Percentiles rank a stretch among this genome's conserved stretches.
Conservation (phyloP, 495 filamentous ascomycete genomes). For the Aspergillus sclerotioniger region DNA sequence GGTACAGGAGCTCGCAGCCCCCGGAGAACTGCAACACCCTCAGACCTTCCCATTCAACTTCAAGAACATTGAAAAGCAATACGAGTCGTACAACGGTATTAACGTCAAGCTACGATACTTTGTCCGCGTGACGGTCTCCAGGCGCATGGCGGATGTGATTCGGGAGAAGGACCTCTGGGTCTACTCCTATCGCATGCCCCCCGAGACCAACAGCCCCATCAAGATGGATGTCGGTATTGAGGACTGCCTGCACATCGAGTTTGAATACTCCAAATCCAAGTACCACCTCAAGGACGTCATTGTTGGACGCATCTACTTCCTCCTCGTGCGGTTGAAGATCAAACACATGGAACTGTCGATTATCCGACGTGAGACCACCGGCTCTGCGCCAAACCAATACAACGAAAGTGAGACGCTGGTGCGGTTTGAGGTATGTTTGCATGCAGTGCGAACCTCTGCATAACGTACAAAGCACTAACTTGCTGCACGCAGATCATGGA, state of each 20-base stretch:
- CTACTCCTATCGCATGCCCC: constrained; percentile 96
- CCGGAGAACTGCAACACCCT: constrained; percentile 95
- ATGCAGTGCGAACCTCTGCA: not conserved
- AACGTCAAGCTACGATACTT: constrained; percentile 99
- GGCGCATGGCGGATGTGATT: constrained; percentile 95
- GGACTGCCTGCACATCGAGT: constrained; percentile 98
- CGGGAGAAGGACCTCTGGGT: constrained; percentile 99
- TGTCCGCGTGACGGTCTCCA: constrained; percentile 91
- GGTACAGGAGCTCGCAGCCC: constrained; percentile 91
- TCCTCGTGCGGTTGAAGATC: constrained; percentile 97
- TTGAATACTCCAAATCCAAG: constrained; percentile 98
- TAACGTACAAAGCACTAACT: constrained; percentile 18
- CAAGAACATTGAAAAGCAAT: constrained; percentile 99
- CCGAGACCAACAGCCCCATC: constrained; percentile 96
- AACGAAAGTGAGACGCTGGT: constrained; percentile 99
- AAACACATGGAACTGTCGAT: constrained; percentile 99
- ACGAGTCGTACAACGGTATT: constrained; percentile 99
- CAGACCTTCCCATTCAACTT: constrained; percentile 99
- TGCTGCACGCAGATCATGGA: constrained; percentile 80
- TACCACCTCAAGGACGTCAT: constrained; percentile 99
- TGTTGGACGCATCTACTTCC: constrained; percentile 97
- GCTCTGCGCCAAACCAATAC: constrained; percentile 99
- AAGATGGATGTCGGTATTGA: constrained; percentile 99
- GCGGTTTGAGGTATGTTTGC: constrained; percentile 78
- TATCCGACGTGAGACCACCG: constrained; percentile 94